A percentile compares a stretch with the other conserved stretches of the same genome.
These are phyloP conservation scores for Oenanthe sinensis DNA, from an alignment of 129 eudicot genomes.

Conservation along the genomic window DNA sequence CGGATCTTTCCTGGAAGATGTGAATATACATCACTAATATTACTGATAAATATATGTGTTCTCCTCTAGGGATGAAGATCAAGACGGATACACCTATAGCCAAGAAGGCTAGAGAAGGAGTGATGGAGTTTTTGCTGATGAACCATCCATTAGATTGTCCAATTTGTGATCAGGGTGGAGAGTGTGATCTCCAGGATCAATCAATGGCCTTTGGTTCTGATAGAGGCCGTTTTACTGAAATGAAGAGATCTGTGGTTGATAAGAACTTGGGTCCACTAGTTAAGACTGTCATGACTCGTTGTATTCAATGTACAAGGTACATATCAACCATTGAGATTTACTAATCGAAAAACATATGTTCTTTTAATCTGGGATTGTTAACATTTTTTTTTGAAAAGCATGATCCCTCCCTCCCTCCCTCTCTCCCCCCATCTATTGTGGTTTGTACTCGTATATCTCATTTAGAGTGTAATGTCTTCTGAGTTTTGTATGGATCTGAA, in stretches of 20 bases:
- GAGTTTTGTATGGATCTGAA: no score
- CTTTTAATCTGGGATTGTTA: background rate
- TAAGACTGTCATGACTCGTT: conserved; percentile 97
- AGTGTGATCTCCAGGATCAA: conserved; percentile 98
- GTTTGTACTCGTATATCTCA: no score
- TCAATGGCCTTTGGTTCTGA: conserved; percentile 99
- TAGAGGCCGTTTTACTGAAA: conserved; percentile 90
- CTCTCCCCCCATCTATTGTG: no score
- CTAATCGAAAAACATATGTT: background rate
- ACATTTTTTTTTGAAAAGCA: background rate
- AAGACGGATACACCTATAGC: conserved; percentile 96
- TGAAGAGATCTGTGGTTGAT: conserved; percentile 95
- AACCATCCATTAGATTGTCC: conserved; percentile 99
- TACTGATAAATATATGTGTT: background rate
- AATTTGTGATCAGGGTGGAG: conserved; percentile 99
- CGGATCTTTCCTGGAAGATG: background rate
- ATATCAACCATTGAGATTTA: background rate
- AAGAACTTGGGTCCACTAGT: conserved; percentile 96
- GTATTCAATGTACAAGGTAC: conserved; percentile 97
- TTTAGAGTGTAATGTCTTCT: no score
- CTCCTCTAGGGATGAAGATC: conserved; percentile 82
- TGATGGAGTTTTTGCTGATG: conserved; percentile 96
- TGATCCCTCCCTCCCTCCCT: no score
- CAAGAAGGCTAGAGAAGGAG: conserved; percentile 97
- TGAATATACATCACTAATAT: background rate